Evolutionary conservation across 768 basidiomycete species (phyloP), one percentile per base, ranked within the genome.

Genomic region (Cantharellus anzutake): DNA sequence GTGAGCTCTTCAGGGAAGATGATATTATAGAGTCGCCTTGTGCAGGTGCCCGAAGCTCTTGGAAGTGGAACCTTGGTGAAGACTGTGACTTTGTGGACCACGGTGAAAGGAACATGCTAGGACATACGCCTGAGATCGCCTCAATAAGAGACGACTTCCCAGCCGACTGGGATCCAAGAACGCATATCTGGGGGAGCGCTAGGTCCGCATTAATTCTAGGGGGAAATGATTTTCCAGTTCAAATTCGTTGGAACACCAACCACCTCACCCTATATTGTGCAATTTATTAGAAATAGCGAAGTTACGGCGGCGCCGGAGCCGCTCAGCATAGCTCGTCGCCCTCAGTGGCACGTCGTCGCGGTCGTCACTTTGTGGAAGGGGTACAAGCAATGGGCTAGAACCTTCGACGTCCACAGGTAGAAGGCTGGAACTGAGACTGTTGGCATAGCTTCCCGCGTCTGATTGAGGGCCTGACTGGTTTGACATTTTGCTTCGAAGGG

Each of bases 71-170:
- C 78, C 0, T 84, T 29, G 20, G 20, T 29, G 20, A 29, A 29
- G 20, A 29, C 20, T 29, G 20, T 29, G 20, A 29, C 20, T 29
- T 29, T 38, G 14, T 5, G 38, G 56, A 29, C 5, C 0, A 29
- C 37, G 38, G 5, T 40, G 56, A 41, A 3, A 11, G 4, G 41
- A 41, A n/a, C 2, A 14, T 42, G 2, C 5, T 38, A n/a, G 37
- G 16, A 34, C 63, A 44, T 51, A 64, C 63, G 1, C 65, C 59
- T 0, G 83, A 84, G 51, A 87, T 85, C 0, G 82, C 77, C 63
- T 87, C 84, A 5, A 87, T 86, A 3, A 86, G 73, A 0, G 84
- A 86, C 0, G 83, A 84, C 64, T 86, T 86, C 0, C 85, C 85
- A 0, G 82, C 82, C 51, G 80, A 83, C 63, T 87, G 85, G 2